These are phyloP conservation scores for Stromatinia cepivora DNA, from an alignment of 2,329 filamentous ascomycete genomes.

Conservation along the genomic window DNA sequence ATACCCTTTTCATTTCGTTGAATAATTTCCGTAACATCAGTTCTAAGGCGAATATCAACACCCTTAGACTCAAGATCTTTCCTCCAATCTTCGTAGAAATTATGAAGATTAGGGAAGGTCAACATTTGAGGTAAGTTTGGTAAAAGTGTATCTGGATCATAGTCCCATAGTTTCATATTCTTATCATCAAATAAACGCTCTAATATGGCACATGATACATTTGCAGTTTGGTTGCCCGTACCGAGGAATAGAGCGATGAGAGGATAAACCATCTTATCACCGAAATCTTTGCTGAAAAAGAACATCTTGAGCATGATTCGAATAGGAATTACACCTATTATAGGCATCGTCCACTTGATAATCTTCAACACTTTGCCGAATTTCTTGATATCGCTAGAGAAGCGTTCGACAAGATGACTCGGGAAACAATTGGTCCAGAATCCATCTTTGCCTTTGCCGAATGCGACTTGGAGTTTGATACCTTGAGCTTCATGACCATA, in stretches of 20 bases:
- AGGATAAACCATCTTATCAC: constrained; percentile 68
- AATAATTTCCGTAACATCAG: constrained; percentile 55
- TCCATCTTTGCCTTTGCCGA: constrained; percentile 56
- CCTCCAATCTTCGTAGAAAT: constrained; percentile 62
- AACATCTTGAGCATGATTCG: constrained; percentile 66
- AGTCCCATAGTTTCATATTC: constrained; percentile 61
- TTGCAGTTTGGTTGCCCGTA: constrained; percentile 70
- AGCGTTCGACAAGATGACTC: constrained; percentile 56
- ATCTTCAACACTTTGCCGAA: constrained; percentile 47
- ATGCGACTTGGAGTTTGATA: constrained; percentile 62
- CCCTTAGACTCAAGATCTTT: constrained; percentile 54
- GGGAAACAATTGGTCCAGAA: constrained; percentile 70
- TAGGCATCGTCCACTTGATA: constrained; percentile 58
- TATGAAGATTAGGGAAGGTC: constrained; percentile 61
- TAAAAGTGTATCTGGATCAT: constrained; percentile 54
- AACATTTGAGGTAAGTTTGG: constrained; percentile 65
- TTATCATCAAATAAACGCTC: constrained; percentile 59
- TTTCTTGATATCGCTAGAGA: constrained; percentile 56
- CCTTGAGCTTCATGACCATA: constrained; percentile 58
- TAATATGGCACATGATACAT: constrained; percentile 68
- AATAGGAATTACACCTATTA: constrained; percentile 62
- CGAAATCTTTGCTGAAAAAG: constrained; percentile 68
- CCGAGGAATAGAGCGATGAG: constrained; percentile 73
- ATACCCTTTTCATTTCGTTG: constrained; percentile 54
- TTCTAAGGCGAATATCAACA: constrained; percentile 56